Evolutionary conservation across 192 early-diverging fungal species (phyloP).

Genomic region (Backusella australiensis): DNA sequence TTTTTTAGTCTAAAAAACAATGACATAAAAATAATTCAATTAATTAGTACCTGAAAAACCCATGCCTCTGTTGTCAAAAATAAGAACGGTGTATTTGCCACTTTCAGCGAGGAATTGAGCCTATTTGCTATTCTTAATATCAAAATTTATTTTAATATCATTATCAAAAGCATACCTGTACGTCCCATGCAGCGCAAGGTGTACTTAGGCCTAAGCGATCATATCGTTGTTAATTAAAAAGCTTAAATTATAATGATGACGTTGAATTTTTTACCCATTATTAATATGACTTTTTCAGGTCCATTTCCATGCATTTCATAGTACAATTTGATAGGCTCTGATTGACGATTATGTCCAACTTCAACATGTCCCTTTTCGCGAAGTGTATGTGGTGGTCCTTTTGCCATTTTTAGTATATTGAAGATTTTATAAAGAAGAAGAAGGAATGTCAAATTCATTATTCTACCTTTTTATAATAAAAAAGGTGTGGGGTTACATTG

Average conservation of each 20-base stretch:
- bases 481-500: background rate
- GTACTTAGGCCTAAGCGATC: constrained; percentile 17
- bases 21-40: background rate
- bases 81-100: constrained; percentile 65
- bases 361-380: constrained; percentile 39
- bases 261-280: constrained; percentile 60
- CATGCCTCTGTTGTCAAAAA: constrained; percentile 86
- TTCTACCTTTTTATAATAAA: background rate
- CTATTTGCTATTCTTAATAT: constrained; percentile 32
- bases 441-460: background rate
- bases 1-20: background rate
- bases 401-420: background rate
- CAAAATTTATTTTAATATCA: background rate
- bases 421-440: background rate
- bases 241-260: background rate
- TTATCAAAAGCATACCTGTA: constrained; percentile 21
- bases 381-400: background rate
- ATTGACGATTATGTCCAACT: constrained; percentile 34
- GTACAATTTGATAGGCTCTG: constrained; percentile 61
- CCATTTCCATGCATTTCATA: constrained; percentile 79
- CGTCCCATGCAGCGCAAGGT: constrained; percentile 42
- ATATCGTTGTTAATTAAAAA: background rate
- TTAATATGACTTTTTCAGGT: constrained; percentile 62
- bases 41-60: constrained; percentile 52
- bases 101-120: constrained; percentile 62